Evolutionary conservation across 768 basidiomycete genomes (phyloP), one percentile per base, ranked within the genome.

Genomic region (Auricularia auricula-judae): DNA sequence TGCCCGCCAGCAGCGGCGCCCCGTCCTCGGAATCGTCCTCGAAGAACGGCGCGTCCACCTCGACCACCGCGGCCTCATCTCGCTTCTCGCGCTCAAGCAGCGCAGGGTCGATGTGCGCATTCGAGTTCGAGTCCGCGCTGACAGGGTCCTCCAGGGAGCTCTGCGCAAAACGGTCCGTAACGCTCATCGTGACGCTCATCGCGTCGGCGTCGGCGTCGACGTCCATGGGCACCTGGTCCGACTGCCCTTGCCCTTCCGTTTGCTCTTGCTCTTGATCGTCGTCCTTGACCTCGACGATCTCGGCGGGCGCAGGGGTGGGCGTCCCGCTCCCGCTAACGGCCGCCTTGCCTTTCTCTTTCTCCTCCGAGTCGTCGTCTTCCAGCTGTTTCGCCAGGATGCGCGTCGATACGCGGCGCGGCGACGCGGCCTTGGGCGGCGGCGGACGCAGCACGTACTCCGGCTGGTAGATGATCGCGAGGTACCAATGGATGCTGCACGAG

Each of bases 401-500:
- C 47, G 18, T 51, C 21, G 47, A 51, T 3, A 18, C 43, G 43
- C 16, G 47, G 18, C 47, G 21, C 47, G 10, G 14, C n/a, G 34
- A 34, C 21, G 62, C 11, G 36, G 62, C 12, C 44, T 70, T 69
- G 10, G 75, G 76, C 35, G 80, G 78, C n/a, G 80, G 77, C 12
- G 85, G 78, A 42, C 81, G 73, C 71, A 89, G 75, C 5, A 82
- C 76, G 60, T 79, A 74, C 63, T 84, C 85, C 0, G 97, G 96
- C 65, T 88, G 86, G 73, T 85, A 88, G 68, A 99, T 96, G 66
- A 98, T 86, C 16, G 92, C 95, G 47, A 98, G 83, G 74, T 97
- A 98, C 97, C 97, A 98, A 76, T 99, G 97, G 54, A 92, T 75
- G 69, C 96, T 98, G 67, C 8, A 36, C 35, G 35, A 21, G 2